These are phyloP conservation scores for Syzygium grande DNA, from an alignment of 345 rosid genomes.

Conservation along the genomic window DNA sequence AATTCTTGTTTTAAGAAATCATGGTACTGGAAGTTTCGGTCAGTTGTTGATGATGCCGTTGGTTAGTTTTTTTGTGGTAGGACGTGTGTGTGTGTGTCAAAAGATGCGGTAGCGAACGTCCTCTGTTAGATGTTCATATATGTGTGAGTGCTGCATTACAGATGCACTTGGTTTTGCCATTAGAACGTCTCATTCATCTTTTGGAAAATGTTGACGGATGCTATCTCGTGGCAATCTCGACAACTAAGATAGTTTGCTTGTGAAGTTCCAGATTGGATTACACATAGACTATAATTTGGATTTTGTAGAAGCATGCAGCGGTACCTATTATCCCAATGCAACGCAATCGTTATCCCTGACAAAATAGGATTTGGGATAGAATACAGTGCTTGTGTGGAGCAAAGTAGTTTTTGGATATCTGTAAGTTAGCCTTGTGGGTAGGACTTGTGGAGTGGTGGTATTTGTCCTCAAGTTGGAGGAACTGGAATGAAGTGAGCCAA, in stretches of 20 bases:
- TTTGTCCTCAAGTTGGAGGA: not conserved
- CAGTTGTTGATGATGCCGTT: not conserved
- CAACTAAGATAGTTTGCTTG: not conserved
- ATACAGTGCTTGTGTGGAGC: not conserved
- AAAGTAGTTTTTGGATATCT: not conserved
- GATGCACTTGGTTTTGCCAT: not conserved
- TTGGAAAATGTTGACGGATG: not conserved
- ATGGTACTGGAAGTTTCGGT: not conserved
- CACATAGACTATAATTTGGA: not conserved
- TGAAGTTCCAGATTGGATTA: not conserved
- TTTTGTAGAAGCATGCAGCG: not conserved
- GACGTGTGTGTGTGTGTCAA: not conserved
- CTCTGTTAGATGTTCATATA: not conserved
- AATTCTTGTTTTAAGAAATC: not conserved
- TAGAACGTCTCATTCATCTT: not conserved
- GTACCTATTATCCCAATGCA: not conserved
- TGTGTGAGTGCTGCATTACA: not conserved
- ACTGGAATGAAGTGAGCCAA: not conserved
- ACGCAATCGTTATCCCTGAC: not conserved
- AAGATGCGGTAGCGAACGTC: not conserved
- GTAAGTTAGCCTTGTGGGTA: not conserved
- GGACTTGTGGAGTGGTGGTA: not conserved
- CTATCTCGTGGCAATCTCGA: not conserved
- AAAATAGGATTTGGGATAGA: not conserved
- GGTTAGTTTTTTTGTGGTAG: not conserved